Evolutionary conservation across 352 stramenopile species (phyloP).

Genomic region (Thalassiosira hispida): DNA sequence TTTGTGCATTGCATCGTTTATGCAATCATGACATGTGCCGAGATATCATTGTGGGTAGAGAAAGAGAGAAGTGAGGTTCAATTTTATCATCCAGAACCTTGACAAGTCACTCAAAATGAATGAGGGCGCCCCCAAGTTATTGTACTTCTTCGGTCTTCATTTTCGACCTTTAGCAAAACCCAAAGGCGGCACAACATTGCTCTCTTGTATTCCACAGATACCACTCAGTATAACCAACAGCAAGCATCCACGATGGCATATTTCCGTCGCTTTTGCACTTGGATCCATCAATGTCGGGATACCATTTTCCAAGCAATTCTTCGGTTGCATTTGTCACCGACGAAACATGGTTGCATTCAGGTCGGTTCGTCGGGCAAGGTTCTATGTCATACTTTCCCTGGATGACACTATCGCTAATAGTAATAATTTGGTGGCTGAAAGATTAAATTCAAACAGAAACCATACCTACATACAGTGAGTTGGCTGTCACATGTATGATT

Average conservation of each 20-base stretch:
- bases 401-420: constrained; percentile 19
- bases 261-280: not conserved
- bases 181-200: constrained; percentile 6
- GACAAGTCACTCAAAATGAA: too few species aligned
- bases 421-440: too few species aligned
- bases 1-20: too few species aligned
- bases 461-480: too few species aligned
- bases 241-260: constrained; percentile 1
- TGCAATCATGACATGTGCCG: too few species aligned
- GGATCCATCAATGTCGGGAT: not conserved
- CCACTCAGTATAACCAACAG: not conserved
- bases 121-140: too few species aligned
- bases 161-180: constrained; percentile 6
- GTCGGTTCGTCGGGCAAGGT: constrained; percentile 6
- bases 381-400: constrained; percentile 27
- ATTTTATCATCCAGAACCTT: too few species aligned
- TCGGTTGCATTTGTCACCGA: not conserved
- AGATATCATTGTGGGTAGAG: too few species aligned
- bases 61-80: too few species aligned
- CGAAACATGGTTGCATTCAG: not conserved
- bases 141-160: too few species aligned
- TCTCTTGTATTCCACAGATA: constrained; percentile 15
- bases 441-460: too few species aligned
- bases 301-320: not conserved
- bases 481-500: too few species aligned